Conservation (phyloP, 768 basidiomycete species). For the Mycena belliarum region DNA sequence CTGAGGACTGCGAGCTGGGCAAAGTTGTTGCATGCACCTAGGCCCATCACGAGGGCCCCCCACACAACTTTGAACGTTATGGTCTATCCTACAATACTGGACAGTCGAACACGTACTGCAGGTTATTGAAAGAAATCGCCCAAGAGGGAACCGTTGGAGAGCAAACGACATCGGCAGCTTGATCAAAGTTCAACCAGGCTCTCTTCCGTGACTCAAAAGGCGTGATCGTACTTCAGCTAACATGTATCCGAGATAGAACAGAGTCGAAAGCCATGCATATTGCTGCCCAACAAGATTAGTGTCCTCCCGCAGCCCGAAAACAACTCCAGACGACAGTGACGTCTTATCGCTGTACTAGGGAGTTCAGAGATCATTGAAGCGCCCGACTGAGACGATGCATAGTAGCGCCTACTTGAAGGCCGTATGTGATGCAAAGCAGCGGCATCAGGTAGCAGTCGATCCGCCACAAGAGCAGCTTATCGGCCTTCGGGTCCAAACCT, state of each 20-base stretch:
- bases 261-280: conserved; percentile 11
- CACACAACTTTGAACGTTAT: background rate
- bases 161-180: conserved; percentile 14
- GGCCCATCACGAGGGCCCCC: conserved; percentile 8
- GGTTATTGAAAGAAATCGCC: conserved; percentile 9
- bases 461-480: conserved; percentile 1
- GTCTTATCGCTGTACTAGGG: conserved; percentile 11
- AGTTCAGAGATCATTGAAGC: background rate
- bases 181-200: no score
- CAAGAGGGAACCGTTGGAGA: conserved; percentile 10
- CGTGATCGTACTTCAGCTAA: conserved; percentile 1
- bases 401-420: background rate
- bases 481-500: background rate
- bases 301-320: conserved; percentile 8
- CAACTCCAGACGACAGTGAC: conserved; percentile 7
- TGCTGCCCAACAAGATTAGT: conserved; percentile 15
- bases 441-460: conserved; percentile 12
- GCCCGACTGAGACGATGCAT: background rate
- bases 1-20: conserved; percentile 6
- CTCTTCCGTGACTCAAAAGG: background rate
- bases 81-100: no score
- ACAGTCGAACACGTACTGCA: background rate
- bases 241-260: conserved; percentile 12
- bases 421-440: conserved; percentile 13
- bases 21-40: conserved; percentile 6